Conservation (phyloP, 352 stramenopile genomes). For the Phytophthora palmivora region DNA sequence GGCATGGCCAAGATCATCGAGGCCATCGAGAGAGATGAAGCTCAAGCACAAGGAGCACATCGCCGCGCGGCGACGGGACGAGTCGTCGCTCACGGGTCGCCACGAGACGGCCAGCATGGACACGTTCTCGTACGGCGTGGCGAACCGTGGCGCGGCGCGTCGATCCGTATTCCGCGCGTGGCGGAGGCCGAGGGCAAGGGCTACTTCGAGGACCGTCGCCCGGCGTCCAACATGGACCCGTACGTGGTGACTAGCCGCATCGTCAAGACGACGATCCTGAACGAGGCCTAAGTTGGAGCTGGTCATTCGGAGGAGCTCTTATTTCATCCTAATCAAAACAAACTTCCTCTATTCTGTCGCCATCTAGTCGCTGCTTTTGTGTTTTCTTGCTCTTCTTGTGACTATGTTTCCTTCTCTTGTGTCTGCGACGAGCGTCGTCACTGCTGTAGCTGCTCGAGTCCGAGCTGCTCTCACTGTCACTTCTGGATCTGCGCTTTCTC, state of each 20-base stretch:
- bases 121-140: conserved; percentile 97
- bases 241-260: conserved; percentile 98
- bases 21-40: conserved; percentile 98
- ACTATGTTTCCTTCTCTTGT: conserved; percentile 39
- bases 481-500: conserved; percentile 28
- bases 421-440: conserved; percentile 23
- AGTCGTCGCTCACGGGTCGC: conserved; percentile 96
- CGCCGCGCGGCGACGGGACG: conserved; percentile 94
- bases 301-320: too few relatives aligned
- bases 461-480: conserved; percentile 24
- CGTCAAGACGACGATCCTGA: conserved; percentile 95
- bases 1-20: conserved; percentile 95
- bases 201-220: conserved; percentile 96
- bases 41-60: conserved; percentile 98
- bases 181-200: conserved; percentile 93
- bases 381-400: conserved; percentile 38
- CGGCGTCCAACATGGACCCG: conserved; percentile 98
- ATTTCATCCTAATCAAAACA: conserved; percentile 3
- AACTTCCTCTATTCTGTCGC: conserved; percentile 13
- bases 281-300: conserved; percentile 59
- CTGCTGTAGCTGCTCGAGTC: conserved; percentile 27
- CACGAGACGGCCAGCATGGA: conserved; percentile 97
- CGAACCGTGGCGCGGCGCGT: conserved; percentile 97
- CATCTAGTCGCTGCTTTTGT: conserved; percentile 51
- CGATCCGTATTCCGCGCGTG: conserved; percentile 92